Conservation (phyloP, 179 eudicot species). For the Spergularia azorica region DNA sequence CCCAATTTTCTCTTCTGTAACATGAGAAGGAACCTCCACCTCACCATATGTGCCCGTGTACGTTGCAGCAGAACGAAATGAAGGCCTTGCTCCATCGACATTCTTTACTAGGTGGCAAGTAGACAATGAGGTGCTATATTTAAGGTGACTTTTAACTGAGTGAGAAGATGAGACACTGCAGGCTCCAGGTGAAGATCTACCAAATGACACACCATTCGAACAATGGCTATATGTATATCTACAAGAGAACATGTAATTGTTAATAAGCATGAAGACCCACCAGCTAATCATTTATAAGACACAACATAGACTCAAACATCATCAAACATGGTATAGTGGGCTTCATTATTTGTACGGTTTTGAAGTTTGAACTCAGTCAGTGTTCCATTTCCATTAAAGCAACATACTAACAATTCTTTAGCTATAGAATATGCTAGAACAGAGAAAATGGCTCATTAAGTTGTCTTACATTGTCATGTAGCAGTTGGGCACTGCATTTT, state of each 20-base stretch:
- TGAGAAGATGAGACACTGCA: constrained; percentile 23
- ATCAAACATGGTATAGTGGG: background rate
- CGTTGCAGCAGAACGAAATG: constrained; percentile 45
- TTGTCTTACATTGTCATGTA: too few relatives aligned
- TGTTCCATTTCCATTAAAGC: too few relatives aligned
- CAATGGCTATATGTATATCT: constrained; percentile 20
- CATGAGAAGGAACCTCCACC: constrained; percentile 47
- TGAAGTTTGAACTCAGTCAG: too few relatives aligned
- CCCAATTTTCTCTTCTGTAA: constrained; percentile 81
- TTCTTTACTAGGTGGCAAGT: too few relatives aligned
- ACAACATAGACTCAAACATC: background rate
- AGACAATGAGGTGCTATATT: constrained; percentile 3
- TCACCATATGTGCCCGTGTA: constrained; percentile 46
- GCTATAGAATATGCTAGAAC: too few relatives aligned
- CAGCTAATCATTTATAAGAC: background rate
- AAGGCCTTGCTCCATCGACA: constrained; percentile 25
- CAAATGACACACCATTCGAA: constrained; percentile 16
- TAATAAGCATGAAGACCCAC: constrained; percentile 22
- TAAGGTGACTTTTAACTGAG: constrained; percentile 23
- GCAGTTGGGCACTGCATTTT: too few relatives aligned
- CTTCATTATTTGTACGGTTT: background rate
- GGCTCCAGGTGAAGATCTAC: constrained; percentile 13
- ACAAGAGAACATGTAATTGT: constrained; percentile 17
- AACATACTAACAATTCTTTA: too few relatives aligned
- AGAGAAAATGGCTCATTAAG: too few relatives aligned